Base-by-base conservation (phyloP, 163 green algal genomes). In the Scenedesmus sp. region DNA sequence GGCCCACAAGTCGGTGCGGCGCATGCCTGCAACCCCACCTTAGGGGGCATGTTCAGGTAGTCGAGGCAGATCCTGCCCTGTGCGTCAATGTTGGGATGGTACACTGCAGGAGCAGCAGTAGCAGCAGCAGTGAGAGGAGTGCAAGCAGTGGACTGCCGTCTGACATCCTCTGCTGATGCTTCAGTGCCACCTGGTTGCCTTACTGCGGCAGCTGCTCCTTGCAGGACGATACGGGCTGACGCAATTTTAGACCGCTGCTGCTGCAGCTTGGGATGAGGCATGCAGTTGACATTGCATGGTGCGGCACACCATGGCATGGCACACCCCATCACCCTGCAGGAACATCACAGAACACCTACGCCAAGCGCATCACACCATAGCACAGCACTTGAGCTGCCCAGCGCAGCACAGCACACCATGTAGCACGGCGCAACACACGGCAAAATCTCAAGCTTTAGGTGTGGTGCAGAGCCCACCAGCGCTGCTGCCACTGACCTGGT, bases 31-130 rank as follows among this genome's bases (percentile, higher is more conserved):
- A 9, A 24, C 16, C 89, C 3, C 81, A 95, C 94, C 90, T 97
- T 97, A n/a, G 95, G 95, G 0, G 95, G 94, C 92, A 96, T 94
- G 88, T 97, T 96, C 18, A 97, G 86, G 12, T 95, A 92, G 87
- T 96, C 93, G 26, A 96, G 81, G 92, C 95, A 97, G 35, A 97
- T 97, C 53, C 96, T 88, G 33, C 95, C 95, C 42, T 93, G 91
- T 24, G 88, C 76, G n/a, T 96, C 93, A n/a, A 97, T 96, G 94
- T 97, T 97, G 15, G 95, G 95, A 76, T 97, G 95, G 90, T 97
- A 97, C 18, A 96, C 91, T 73, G 61, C 24, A 81, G 35, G 35
- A 51, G 37, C 35, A 51, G 16, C 37, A 49, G 35, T 16, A 81
- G 72, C 35, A 81, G 20, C 35, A 49, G 0, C n/a, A n/a, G n/a